phyloP scores from a whole-genome alignment of 2,329 filamentous ascomycete genomes.

The Albifimbria verrucaria region DNA sequence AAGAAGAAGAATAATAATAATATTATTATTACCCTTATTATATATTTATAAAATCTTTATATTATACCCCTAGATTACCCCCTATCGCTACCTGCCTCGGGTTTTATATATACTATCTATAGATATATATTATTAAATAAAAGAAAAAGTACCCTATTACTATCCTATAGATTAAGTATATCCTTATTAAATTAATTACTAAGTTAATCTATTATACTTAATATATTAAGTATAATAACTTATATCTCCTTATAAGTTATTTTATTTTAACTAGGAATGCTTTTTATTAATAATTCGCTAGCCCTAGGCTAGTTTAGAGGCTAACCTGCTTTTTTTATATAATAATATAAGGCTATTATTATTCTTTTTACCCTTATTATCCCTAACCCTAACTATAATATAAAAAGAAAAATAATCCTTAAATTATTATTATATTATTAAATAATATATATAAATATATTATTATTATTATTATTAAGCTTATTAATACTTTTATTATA shows the following conservation, averaged over 20 bases:
- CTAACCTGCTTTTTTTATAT: neutral
- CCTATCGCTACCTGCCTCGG: neutral
- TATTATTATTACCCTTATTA: neutral
- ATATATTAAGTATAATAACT: neutral
- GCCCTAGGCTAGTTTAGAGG: neutral
- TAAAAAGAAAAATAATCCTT: neutral
- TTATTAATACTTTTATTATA: neutral
- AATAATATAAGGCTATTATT: neutral
- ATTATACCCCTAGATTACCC: neutral
- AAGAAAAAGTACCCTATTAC: neutral
- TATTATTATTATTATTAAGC: neutral
- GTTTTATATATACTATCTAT: neutral
- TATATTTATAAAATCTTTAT: neutral
- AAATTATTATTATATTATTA: neutral
- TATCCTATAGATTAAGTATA: too few species aligned
- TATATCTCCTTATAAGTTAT: neutral
- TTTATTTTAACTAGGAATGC: neutral
- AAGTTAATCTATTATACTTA: constrained; percentile 1
- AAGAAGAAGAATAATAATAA: neutral
- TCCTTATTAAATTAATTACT: neutral
- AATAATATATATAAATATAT: neutral
- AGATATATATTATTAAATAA: neutral
- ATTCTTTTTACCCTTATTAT: neutral
- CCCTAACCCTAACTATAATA: neutral
- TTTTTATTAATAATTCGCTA: neutral